These are phyloP conservation scores for Pseudogymnoascus sp. DNA, from an alignment of 2,329 filamentous ascomycete species.

Conservation along the genomic window DNA sequence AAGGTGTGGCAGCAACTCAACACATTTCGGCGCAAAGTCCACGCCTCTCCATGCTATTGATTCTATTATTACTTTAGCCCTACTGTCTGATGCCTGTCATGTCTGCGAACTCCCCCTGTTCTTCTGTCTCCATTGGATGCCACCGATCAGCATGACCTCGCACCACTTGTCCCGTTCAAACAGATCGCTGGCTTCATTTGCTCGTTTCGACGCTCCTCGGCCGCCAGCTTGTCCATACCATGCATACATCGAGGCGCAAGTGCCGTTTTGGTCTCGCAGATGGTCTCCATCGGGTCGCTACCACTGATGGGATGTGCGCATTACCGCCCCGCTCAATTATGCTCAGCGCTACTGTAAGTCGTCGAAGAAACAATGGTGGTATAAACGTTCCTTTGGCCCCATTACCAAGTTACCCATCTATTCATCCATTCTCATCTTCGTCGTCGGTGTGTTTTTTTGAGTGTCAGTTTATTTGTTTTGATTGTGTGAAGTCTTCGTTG, in stretches of 20 bases:
- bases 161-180: conserved; percentile 4
- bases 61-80: conserved; percentile 8
- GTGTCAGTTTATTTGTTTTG: conserved; percentile 11
- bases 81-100: background rate
- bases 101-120: background rate
- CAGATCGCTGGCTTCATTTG: conserved; percentile 1
- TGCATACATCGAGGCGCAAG: conserved; percentile 2
- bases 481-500: conserved; percentile 27
- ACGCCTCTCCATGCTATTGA: background rate
- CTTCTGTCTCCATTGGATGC: conserved; percentile 6
- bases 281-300: background rate
- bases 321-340: conserved; percentile 3
- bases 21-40: background rate
- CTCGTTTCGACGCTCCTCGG: background rate
- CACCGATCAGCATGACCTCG: conserved; percentile 4
- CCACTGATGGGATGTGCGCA: background rate
- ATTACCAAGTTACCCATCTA: background rate
- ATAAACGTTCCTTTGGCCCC: conserved; percentile 8
- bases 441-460: conserved; percentile 12
- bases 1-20: background rate
- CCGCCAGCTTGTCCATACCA: background rate
- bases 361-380: background rate
- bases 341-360: conserved; percentile 9
- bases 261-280: conserved; percentile 7
- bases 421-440: conserved; percentile 10